Base-by-base conservation (phyloP, 176 grass and related monocot species). In the Calamus simplicifolius region DNA sequence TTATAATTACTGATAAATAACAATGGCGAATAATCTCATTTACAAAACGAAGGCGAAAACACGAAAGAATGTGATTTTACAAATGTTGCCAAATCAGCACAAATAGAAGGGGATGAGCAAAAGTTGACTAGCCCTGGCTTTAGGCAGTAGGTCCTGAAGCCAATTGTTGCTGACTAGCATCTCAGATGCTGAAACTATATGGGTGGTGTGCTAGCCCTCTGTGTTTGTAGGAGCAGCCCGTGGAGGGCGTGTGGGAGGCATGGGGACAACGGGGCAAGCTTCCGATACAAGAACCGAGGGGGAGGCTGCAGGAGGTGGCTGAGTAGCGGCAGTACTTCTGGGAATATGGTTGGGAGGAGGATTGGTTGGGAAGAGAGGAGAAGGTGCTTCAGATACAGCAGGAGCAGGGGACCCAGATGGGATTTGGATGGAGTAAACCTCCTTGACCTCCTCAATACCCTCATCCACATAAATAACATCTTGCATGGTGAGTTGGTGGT, bases 401-500 rank as follows among this genome's bases (percentile, higher is more conserved):
- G 74, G 68, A 51, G 66, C 6, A 49, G 59, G 21, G 5, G 38
- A 25, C 6, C 59, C 51, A 29, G 87, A 84, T 54, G 90, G 49
- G 52, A 85, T 67, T 67, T 90, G 81, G 23, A 79, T 82, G 52
- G 81, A 78, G 73, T 91, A 97, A 8, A 97, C 92, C 62, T 97
- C 93, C 4, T 81, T 79, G 55, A 97, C 84, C 70, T 91, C 87
- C 82, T 97, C 93, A 38, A 97, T 88, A 69, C 84, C 84, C 85
- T 97, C 93, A 18, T 97, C 87, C 17, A 97, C 87, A 57, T 91
- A 97, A 50, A 97, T 81, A 48, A 97, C 93, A 80, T 97, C 87
- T 55, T 91, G 93, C 87, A 97, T 97, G 18, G 84, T 97, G 29
- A 97, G 84, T 80, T 91, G 93, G 75, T 97, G 93, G 67, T 97